These are phyloP conservation scores for Fusarium goolgardi DNA, from an alignment of 2,329 filamentous ascomycete species.

Conservation along the genomic window DNA sequence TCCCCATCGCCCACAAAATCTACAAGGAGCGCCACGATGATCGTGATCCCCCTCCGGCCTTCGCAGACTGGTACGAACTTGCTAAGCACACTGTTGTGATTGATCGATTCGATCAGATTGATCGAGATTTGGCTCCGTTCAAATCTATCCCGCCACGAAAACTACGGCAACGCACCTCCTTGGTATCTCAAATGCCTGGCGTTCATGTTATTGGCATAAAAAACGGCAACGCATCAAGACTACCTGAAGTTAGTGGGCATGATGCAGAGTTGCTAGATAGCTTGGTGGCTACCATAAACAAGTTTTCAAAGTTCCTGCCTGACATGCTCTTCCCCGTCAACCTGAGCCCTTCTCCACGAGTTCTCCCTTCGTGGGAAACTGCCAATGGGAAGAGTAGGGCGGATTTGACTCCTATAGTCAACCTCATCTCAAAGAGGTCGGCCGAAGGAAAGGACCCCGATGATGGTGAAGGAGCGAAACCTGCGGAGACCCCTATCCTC, in stretches of 20 bases:
- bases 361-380: conserved; percentile 71
- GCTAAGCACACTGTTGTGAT: conserved; percentile 78
- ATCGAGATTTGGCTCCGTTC: conserved; percentile 79
- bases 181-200: conserved; percentile 55
- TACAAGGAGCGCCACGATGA: conserved; percentile 68
- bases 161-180: conserved; percentile 69
- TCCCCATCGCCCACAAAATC: conserved; percentile 59
- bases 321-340: conserved; percentile 91
- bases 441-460: conserved; percentile 11
- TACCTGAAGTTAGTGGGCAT: conserved; percentile 49
- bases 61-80: conserved; percentile 86
- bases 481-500: conserved; percentile 11
- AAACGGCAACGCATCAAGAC: conserved; percentile 67
- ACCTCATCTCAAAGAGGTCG: conserved; percentile 48
- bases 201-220: conserved; percentile 68
- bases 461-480: not conserved
- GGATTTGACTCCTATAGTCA: conserved; percentile 47
- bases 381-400: conserved; percentile 44
- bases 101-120: conserved; percentile 85
- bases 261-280: conserved; percentile 55
- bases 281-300: conserved; percentile 73
- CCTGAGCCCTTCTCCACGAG: conserved; percentile 60
- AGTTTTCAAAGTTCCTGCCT: conserved; percentile 78
- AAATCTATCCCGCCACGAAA: conserved; percentile 77
- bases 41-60: conserved; percentile 80